Conservation (phyloP, 1,139 yeast genomes). For the Candida dubliniensis region DNA sequence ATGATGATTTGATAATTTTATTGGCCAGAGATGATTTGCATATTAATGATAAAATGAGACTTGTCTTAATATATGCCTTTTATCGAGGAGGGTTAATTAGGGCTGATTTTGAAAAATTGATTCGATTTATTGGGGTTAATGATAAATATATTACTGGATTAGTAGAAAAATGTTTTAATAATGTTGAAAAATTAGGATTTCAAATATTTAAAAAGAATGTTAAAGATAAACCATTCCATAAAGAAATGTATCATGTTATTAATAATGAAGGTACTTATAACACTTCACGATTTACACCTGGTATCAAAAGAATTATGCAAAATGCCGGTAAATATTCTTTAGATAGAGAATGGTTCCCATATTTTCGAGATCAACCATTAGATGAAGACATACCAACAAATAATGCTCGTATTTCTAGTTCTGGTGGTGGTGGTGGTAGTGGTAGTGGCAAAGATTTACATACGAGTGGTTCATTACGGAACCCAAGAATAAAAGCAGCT, state of each 20-base stretch:
- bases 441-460: conserved; percentile 11
- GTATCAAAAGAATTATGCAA: conserved; percentile 59
- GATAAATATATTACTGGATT: conserved; percentile 54
- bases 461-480: conserved; percentile 50
- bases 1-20: conserved; percentile 63
- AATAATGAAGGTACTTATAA: conserved; percentile 67
- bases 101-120: conserved; percentile 69
- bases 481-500: conserved; percentile 74
- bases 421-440: conserved; percentile 13
- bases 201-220: conserved; percentile 55
- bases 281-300: conserved; percentile 78
- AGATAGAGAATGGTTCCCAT: conserved; percentile 66
- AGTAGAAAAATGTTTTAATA: conserved; percentile 54
- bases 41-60: conserved; percentile 68
- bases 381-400: conserved; percentile 49
- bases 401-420: conserved; percentile 13
- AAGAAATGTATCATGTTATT: conserved; percentile 60
- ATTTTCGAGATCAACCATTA: conserved; percentile 72
- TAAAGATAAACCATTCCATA: conserved; percentile 39
- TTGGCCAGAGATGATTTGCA: conserved; percentile 54
- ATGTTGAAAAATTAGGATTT: conserved; percentile 67
- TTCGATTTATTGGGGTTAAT: conserved; percentile 65
- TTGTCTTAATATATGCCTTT: conserved; percentile 74
- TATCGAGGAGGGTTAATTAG: conserved; percentile 84
- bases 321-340: conserved; percentile 47